Percentiles rank a stretch among this genome's conserved stretches.
These are phyloP conservation scores for Pichia paraexigua DNA, from an alignment of 805 yeast genomes.

Conservation along the genomic window DNA sequence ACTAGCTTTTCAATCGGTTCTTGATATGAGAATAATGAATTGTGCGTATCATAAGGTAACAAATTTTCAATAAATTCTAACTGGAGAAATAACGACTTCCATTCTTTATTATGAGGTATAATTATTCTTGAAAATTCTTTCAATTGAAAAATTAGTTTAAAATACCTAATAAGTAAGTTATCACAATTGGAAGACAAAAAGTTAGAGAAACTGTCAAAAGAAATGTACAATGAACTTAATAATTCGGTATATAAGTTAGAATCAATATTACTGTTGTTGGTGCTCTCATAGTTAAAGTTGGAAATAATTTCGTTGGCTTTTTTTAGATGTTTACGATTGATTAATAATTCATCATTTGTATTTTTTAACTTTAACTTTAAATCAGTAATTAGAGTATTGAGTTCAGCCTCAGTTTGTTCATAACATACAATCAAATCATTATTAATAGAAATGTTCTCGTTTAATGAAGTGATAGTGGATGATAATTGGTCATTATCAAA, in stretches of 20 bases:
- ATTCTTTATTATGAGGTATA: background rate
- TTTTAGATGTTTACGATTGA: background rate
- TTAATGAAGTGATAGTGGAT: background rate
- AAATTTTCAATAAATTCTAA: background rate
- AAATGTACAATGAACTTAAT: background rate
- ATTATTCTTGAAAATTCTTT: background rate
- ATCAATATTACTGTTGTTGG: too few species aligned
- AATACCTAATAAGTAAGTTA: too few species aligned
- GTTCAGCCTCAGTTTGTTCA: background rate
- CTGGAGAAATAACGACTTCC: background rate
- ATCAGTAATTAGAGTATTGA: background rate
- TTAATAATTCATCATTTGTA: background rate
- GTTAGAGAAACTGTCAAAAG: background rate
- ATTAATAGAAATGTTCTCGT: background rate
- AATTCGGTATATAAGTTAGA: background rate
- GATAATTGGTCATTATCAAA: background rate
- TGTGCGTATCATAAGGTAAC: background rate
- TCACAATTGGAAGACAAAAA: background rate
- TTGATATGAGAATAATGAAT: background rate
- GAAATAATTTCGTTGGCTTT: background rate
- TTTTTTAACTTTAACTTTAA: too few species aligned
- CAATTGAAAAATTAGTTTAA: background rate
- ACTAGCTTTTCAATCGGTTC: background rate
- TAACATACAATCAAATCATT: background rate
- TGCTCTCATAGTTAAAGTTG: background rate